Percentiles rank a stretch among this genome's conserved stretches.
These are phyloP conservation scores for Leishmania major DNA, from an alignment of 208 protist genomes.

Conservation along the genomic window DNA sequence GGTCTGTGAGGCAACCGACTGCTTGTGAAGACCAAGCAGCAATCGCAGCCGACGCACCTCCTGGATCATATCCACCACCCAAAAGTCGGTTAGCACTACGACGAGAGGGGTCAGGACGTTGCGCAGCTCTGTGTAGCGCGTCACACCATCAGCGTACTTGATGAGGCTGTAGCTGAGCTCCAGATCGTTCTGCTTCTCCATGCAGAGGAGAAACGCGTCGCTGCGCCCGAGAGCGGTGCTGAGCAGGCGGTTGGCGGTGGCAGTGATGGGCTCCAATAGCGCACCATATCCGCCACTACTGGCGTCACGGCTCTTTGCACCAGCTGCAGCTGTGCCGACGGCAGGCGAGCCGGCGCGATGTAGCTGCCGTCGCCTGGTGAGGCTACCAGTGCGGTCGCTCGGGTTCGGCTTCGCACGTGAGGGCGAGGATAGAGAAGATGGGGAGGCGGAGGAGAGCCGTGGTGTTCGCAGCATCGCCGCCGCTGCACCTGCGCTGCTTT, in stretches of 20 bases:
- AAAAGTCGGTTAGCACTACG: slow-evolving; percentile 55
- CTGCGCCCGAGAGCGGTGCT: slow-evolving; percentile 25
- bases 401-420: neutral
- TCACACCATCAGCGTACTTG: slow-evolving; percentile 64
- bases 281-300: neutral
- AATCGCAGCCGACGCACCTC: slow-evolving; percentile 44
- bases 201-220: slow-evolving; percentile 23
- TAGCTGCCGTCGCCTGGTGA: neutral
- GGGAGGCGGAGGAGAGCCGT: neutral
- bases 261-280: slow-evolving; percentile 6
- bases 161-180: slow-evolving; percentile 44
- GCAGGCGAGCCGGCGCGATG: neutral
- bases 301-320: neutral
- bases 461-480: neutral
- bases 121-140: slow-evolving; percentile 60
- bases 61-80: slow-evolving; percentile 47
- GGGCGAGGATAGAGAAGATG: neutral
- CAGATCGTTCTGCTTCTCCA: slow-evolving; percentile 35
- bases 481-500: slow-evolving; percentile 5
- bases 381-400: neutral
- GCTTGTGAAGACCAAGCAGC: slow-evolving; percentile 26
- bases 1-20: slow-evolving; percentile 14
- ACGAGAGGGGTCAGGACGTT: slow-evolving; percentile 55
- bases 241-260: slow-evolving; percentile 13
- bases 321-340: neutral